Evolutionary conservation across 495 filamentous ascomycete species (phyloP).

Genomic region (Hyphodiscus hymeniophilus): DNA sequence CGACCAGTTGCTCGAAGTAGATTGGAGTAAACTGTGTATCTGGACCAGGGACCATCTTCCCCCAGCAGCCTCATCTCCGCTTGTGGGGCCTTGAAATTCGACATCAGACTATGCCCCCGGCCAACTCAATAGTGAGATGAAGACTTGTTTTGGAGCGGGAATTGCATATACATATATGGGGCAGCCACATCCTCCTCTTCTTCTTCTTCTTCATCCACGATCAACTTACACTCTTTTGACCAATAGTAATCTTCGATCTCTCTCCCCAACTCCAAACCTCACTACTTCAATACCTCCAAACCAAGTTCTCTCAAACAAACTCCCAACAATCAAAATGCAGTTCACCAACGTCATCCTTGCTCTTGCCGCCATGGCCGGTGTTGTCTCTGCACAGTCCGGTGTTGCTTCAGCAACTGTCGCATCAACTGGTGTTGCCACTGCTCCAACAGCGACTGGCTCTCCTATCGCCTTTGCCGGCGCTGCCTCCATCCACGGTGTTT

Average conservation of each 20-base stretch:
- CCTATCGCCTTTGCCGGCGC: constrained; percentile 22
- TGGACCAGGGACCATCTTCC: neutral
- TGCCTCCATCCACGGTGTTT: constrained; percentile 20
- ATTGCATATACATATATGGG: constrained; percentile 18
- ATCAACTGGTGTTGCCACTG: constrained; percentile 17
- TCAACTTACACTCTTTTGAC: constrained; percentile 24
- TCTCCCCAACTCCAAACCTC: constrained; percentile 2
- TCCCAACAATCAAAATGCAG: constrained; percentile 24
- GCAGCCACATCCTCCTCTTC: neutral
- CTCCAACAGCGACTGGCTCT: constrained; percentile 13
- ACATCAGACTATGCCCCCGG: neutral
- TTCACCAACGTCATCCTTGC: constrained; percentile 18
- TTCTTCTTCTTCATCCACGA: constrained; percentile 16
- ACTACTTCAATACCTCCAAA: constrained; percentile 6
- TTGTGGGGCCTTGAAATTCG: constrained; percentile 7
- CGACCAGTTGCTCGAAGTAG: constrained; percentile 12
- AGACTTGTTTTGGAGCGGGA: neutral
- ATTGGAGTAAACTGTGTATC: constrained; percentile 1
- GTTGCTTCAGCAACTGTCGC: constrained; percentile 14
- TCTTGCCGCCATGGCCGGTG: constrained; percentile 20
- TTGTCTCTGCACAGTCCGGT: constrained; percentile 7
- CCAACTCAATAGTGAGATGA: neutral
- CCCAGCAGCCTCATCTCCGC: constrained; percentile 18
- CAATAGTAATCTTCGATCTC: constrained; percentile 7
- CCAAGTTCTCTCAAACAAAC: constrained; percentile 10